Base-by-base conservation (phyloP, 805 yeast genomes). In the Yamadazyma laniorum region DNA sequence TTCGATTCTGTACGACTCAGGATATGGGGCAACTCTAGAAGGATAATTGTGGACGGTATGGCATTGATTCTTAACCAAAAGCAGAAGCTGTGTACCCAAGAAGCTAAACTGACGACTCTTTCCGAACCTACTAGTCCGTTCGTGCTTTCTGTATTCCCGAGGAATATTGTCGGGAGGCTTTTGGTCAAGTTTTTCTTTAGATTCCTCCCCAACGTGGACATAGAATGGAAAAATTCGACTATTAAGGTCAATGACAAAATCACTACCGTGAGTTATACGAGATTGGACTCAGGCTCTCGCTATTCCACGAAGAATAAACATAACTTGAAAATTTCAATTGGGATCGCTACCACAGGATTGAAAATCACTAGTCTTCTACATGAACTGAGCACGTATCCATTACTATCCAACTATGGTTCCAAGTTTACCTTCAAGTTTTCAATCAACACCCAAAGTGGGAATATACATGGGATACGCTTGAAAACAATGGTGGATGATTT, bases 21-120 rank as follows among this genome's bases (percentile, higher is more conserved):
- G 26, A 51, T 66, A 14, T 68, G 73, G 73, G 71, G 72, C 5
- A 64, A 60, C 34, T 43, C 62, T 14, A 44, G 60, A 29, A 55
- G 47, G 50, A 26, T 65, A 6, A 61, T 67, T 15, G 22, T 67
- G 4, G 58, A 58, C 18, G 48, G 39, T 3, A 32, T 58, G 16
- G 26, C 32, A 5, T 18, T 29, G 7, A 28, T 18, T 6, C 9
- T 42, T 15, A 14, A 21, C 16, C 8, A 15, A 18, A 21, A 21
- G 9, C 23, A 21, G 6, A n/a, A n/a, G n/a, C n/a, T n/a, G n/a
- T n/a, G n/a, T n/a, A 21, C 23, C 23, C 31, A 22, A 25, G 17
- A 22, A 29, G 16, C 30, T 8, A 13, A 25, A 4, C 19, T 6
- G 12, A 30, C 32, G n/a, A 5, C 32, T 8, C 12, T 11, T 19